phyloP scores from a whole-genome alignment of 129 eudicot genomes.

The sunflower (Helianthus annuus) region HanXRQr2.0-SUNRISE NC_035446.2:162974827-162975326 shows the following conservation, averaged over 20 bases:
- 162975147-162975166: conserved; percentile 54
- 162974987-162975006: not conserved
- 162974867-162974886: conserved; percentile 87
- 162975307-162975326: not conserved
- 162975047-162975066: conserved; percentile 54
- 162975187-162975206: conserved; percentile 93
- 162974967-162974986: not conserved
- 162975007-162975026: conserved; percentile 65
- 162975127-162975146: conserved; percentile 79
- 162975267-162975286: not conserved
- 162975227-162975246: conserved; percentile 96
- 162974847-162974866: conserved; percentile 95
- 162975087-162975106: conserved; percentile 54
- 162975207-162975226: conserved; percentile 87
- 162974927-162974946: conserved; percentile 42
- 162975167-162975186: conserved; percentile 85
- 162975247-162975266: conserved; percentile 92
- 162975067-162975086: conserved; percentile 53
- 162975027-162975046: conserved; percentile 55
- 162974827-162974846: conserved; percentile 47
- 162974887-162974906: conserved; percentile 70
- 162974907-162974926: conserved; percentile 61
- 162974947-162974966: not conserved
- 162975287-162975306: conserved; percentile 5
- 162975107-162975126: conserved; percentile 75